These are phyloP conservation scores for Aspergillus sparsus DNA, from an alignment of 495 filamentous ascomycete species.

Conservation along the genomic window DNA sequence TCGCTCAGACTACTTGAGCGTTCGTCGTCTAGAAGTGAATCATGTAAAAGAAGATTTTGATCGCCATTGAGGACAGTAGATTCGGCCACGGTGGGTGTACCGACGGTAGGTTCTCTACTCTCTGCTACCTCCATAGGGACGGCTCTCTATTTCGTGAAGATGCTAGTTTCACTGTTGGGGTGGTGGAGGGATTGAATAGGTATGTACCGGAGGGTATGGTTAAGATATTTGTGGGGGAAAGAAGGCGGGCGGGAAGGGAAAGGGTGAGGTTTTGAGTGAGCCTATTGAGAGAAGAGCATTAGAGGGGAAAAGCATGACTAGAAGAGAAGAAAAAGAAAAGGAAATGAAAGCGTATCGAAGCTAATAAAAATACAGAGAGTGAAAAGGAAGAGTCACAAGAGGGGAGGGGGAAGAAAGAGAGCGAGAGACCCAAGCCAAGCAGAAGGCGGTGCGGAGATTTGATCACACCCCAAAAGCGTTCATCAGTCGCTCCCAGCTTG, in stretches of 20 bases:
- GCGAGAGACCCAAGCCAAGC: slow-evolving; percentile 26
- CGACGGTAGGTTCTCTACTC: slow-evolving; percentile 43
- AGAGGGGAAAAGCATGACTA: slow-evolving; percentile 8
- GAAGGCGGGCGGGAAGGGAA: slow-evolving; percentile 17
- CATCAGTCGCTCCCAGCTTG: slow-evolving; percentile 28
- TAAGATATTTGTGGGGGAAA: slow-evolving; percentile 25
- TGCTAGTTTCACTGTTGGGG: slow-evolving; percentile 5
- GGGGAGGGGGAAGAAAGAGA: slow-evolving; percentile 30
- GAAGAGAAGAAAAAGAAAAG: neutral
- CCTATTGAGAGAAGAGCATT: slow-evolving; percentile 18
- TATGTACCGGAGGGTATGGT: slow-evolving; percentile 18
- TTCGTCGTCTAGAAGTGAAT: slow-evolving; percentile 46
- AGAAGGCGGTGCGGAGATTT: slow-evolving; percentile 55
- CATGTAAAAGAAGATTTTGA: slow-evolving; percentile 41
- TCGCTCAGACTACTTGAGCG: slow-evolving; percentile 85
- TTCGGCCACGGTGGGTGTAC: slow-evolving; percentile 37
- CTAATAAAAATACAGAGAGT: slow-evolving; percentile 13
- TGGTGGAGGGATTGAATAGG: slow-evolving; percentile 5
- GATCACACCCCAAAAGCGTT: slow-evolving; percentile 42
- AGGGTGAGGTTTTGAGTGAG: slow-evolving; percentile 8
- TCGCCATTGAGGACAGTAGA: slow-evolving; percentile 42
- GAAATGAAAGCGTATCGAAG: neutral
- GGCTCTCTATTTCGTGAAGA: neutral
- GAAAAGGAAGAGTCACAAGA: slow-evolving; percentile 18
- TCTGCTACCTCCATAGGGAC: slow-evolving; percentile 47